A percentile compares a stretch with the other conserved stretches of the same genome.
phyloP scores from a whole-genome alignment of 306 rosid genomes.

The Betula pendula region DNA sequence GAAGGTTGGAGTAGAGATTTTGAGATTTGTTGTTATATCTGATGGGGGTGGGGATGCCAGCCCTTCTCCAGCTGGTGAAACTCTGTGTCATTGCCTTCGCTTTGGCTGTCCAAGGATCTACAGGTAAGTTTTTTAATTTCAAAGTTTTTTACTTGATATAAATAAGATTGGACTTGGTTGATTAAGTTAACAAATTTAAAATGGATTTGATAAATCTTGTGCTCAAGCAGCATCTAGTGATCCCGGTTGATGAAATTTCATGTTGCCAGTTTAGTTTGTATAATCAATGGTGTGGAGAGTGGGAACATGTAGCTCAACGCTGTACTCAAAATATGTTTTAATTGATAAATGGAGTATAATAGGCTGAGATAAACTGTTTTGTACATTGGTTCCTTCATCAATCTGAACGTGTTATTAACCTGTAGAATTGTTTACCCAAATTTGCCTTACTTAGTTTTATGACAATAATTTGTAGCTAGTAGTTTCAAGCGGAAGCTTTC shows the following conservation, averaged over 20 bases:
- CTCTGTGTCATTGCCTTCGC: constrained; percentile 51
- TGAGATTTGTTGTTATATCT: constrained; percentile 44
- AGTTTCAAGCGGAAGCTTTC: background rate
- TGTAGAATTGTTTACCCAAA: constrained; percentile 3
- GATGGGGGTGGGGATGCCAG: constrained; percentile 54
- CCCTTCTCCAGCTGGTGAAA: constrained; percentile 52
- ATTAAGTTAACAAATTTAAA: constrained; percentile 1
- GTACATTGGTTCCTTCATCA: background rate
- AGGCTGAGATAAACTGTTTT: constrained; percentile 3
- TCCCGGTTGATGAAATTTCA: constrained; percentile 23
- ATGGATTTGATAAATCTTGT: constrained; percentile 14
- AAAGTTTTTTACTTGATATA: background rate
- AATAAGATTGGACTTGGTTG: constrained; percentile 6
- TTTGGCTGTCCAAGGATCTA: constrained; percentile 59
- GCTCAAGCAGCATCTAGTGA: constrained; percentile 21
- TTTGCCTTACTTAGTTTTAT: constrained; percentile 4
- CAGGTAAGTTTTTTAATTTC: constrained; percentile 43
- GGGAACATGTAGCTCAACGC: constrained; percentile 11
- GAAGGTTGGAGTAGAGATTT: constrained; percentile 26
- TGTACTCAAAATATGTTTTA: background rate
- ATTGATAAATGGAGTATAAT: background rate
- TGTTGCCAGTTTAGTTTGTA: constrained; percentile 7
- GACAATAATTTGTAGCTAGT: constrained; percentile 1
- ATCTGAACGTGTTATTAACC: constrained; percentile 11
- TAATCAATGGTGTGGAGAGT: background rate